These are phyloP conservation scores for Pseudopithomyces maydicus DNA, from an alignment of 2,329 filamentous ascomycete species.

Conservation along the genomic window DNA sequence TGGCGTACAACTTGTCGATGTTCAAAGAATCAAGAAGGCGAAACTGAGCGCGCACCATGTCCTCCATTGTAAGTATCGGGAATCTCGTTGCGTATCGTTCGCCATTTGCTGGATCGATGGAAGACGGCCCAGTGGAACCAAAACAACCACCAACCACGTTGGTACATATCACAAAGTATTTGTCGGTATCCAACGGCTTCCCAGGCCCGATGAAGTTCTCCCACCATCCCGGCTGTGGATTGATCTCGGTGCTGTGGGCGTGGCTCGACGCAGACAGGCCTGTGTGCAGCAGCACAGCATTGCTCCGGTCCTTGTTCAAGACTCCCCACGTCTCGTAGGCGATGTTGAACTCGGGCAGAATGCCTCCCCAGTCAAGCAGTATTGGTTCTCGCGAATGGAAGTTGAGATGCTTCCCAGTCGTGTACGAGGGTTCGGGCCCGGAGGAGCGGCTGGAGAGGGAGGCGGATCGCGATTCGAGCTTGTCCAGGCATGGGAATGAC, in stretches of 20 bases:
- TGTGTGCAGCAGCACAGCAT: conserved; percentile 90
- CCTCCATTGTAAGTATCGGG: conserved; percentile 91
- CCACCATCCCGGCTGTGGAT: conserved; percentile 95
- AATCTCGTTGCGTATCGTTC: conserved; percentile 92
- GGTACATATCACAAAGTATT: conserved; percentile 93
- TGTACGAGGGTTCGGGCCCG: conserved; percentile 93
- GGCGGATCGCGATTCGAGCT: conserved; percentile 60
- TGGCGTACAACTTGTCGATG: conserved; percentile 82
- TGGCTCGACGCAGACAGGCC: conserved; percentile 97
- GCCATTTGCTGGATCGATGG: conserved; percentile 85
- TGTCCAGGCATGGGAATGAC: conserved; percentile 49
- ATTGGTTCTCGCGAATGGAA: conserved; percentile 78
- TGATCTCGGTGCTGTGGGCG: conserved; percentile 86
- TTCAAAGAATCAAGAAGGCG: conserved; percentile 79
- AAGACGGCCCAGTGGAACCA: conserved; percentile 89
- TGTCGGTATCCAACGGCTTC: conserved; percentile 82
- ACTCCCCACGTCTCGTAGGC: conserved; percentile 93
- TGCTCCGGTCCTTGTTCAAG: conserved; percentile 79
- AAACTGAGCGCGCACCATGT: conserved; percentile 98
- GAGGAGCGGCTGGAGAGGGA: conserved; percentile 73
- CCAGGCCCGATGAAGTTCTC: conserved; percentile 96
- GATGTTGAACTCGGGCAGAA: conserved; percentile 85
- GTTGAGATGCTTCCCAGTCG: conserved; percentile 78
- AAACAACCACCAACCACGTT: conserved; percentile 97
- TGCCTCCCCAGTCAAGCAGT: conserved; percentile 90